These are phyloP conservation scores for Psilocybe cubensis DNA, from an alignment of 768 basidiomycete genomes.

Conservation along the genomic window DNA sequence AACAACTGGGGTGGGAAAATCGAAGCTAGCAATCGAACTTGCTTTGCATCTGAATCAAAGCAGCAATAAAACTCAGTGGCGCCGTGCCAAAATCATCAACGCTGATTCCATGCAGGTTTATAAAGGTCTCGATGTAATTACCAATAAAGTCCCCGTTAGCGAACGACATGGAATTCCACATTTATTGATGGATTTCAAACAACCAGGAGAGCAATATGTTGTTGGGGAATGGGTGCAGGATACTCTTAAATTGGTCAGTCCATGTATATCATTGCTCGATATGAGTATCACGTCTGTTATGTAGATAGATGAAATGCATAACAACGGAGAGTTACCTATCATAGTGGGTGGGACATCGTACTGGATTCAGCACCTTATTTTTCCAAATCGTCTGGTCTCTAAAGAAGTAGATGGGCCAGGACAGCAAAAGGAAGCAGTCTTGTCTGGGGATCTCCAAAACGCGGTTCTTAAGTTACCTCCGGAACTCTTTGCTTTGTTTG, in stretches of 20 bases:
- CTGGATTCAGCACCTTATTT: slow-evolving; percentile 96
- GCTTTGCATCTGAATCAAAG: slow-evolving; percentile 59
- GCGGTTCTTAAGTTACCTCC: slow-evolving; percentile 49
- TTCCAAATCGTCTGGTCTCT: slow-evolving; percentile 70
- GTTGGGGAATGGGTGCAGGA: slow-evolving; percentile 90
- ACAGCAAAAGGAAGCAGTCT: not conserved
- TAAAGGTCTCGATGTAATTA: slow-evolving; percentile 87
- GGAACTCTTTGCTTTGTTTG: slow-evolving; percentile 52
- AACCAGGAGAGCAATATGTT: slow-evolving; percentile 85
- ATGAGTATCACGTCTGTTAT: slow-evolving; percentile 8
- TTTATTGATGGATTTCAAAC: slow-evolving; percentile 86
- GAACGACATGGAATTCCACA: slow-evolving; percentile 87
- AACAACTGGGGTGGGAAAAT: slow-evolving; percentile 96
- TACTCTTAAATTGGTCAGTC: slow-evolving; percentile 72
- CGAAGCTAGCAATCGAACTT: slow-evolving; percentile 87
- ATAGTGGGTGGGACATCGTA: slow-evolving; percentile 96
- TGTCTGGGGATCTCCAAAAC: slow-evolving; percentile 42
- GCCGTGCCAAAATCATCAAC: slow-evolving; percentile 81
- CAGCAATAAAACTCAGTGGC: slow-evolving; percentile 44
- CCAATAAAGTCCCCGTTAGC: slow-evolving; percentile 83
- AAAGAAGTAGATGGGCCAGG: slow-evolving; percentile 21
- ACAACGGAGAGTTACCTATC: slow-evolving; percentile 71
- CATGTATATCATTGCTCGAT: not conserved
- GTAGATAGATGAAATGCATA: slow-evolving; percentile 79
- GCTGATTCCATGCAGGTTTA: slow-evolving; percentile 99